Base-by-base conservation (phyloP, 805 yeast genomes). In the Metschnikowia hibisci region DNA sequence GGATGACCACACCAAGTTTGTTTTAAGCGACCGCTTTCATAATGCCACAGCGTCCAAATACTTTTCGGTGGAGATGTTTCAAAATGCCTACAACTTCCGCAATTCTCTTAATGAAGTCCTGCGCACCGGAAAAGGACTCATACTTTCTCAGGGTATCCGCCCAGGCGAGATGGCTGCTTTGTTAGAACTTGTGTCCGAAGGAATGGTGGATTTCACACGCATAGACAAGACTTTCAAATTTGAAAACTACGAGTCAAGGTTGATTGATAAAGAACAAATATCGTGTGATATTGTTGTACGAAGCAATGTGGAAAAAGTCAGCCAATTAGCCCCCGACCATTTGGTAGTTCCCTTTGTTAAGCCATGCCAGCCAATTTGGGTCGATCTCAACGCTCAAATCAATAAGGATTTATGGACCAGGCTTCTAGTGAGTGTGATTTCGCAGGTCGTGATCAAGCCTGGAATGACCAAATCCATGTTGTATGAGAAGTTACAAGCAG, bases 181-280 rank as follows among this genome's bases (percentile, higher is more conserved):
- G 12, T 57, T 87, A 34, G 81, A 82, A 41, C 56, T 79, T 27
- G 51, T 83, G 13, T 74, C 81, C 3, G 58, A 65, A 5, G 42
- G 42, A 2, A 12, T 36, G 30, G 47, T 48, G 4, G 48, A 46
- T 8, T 32, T 59, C 16, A 45, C 50, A 9, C 56, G 61, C 14
- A 71, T 85, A 16, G 87, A 85, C 51, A 74, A 75, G 41, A 63
- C 73, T 8, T 71, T 77, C 44, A 71, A 66, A 12, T 70, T 77
- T 40, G 69, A 73, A 28, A 82, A 87, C 10, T 90, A 89, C 57
- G 84, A 83, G 31, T 84, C 96, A 1, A 74, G 96, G 48, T 69
- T 78, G 14, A 76, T 86, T 32, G 95, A 87, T 47, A 78, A 82
- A 50, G 78, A 73, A 32, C 81, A 72, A 58, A 73, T 77, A 38